Conservation (phyloP, 805 yeast species). For the Scheffersomyces stipitis region DNA sequence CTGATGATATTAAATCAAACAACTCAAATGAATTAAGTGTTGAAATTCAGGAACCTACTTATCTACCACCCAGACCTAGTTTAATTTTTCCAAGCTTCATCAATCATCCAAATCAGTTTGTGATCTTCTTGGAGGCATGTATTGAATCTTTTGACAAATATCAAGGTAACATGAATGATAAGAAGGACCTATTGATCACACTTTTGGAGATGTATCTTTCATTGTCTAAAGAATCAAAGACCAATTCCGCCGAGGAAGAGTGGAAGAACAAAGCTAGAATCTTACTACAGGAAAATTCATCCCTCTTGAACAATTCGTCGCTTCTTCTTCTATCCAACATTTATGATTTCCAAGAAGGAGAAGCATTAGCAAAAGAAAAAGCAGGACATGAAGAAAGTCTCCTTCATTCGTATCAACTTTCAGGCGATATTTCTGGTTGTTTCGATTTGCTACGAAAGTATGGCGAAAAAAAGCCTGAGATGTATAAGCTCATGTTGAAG, state of each 20-base stretch:
- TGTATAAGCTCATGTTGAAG: constrained; percentile 64
- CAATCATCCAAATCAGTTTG: constrained; percentile 85
- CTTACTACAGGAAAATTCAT: constrained; percentile 48
- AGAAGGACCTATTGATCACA: constrained; percentile 71
- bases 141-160: constrained; percentile 72
- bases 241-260: constrained; percentile 10
- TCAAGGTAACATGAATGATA: constrained; percentile 70
- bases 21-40: constrained; percentile 12
- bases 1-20: constrained; percentile 1
- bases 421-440: constrained; percentile 58
- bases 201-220: constrained; percentile 79
- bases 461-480: constrained; percentile 62
- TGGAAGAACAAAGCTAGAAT: constrained; percentile 70
- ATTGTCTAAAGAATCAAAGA: constrained; percentile 38
- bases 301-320: constrained; percentile 54
- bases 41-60: constrained; percentile 52
- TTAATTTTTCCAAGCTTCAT: constrained; percentile 84
- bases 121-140: constrained; percentile 90
- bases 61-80: constrained; percentile 89
- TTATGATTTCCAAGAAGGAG: constrained; percentile 53
- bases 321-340: constrained; percentile 58
- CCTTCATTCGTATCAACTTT: constrained; percentile 63
- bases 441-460: constrained; percentile 55
- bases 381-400: constrained; percentile 56
- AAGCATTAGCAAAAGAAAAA: constrained; percentile 37